Evolutionary conservation across 2,329 filamentous ascomycete species (phyloP).

Genomic region (Karstenula rhodostoma): DNA sequence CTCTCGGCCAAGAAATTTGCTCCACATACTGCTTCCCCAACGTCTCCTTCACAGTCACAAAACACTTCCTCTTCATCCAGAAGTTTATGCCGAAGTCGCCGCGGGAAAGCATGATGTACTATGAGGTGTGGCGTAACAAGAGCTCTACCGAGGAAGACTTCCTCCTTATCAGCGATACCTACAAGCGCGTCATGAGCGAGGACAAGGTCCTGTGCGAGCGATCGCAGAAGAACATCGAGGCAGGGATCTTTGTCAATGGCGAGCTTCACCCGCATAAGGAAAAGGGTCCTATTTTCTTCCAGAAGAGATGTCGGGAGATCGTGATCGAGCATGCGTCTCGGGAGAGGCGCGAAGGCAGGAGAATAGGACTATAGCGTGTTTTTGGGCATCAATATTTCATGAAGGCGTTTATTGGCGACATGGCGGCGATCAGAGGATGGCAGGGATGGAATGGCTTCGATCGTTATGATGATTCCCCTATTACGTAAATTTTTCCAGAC

Average conservation of each 20-base stretch:
- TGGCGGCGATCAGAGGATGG: neutral
- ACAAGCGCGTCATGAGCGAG: slow-evolving; percentile 70
- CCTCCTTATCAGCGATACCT: slow-evolving; percentile 64
- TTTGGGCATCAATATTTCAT: neutral
- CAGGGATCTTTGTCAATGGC: slow-evolving; percentile 69
- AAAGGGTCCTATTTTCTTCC: slow-evolving; percentile 66
- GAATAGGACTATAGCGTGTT: slow-evolving; percentile 55
- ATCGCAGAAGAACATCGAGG: slow-evolving; percentile 68
- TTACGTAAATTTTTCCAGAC: neutral
- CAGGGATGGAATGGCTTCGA: neutral
- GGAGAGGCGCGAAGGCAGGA: slow-evolving; percentile 55
- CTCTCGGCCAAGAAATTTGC: slow-evolving; percentile 34
- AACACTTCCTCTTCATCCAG: slow-evolving; percentile 69
- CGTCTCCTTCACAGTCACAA: slow-evolving; percentile 22
- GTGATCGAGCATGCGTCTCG: slow-evolving; percentile 58
- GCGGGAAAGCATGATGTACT: slow-evolving; percentile 63
- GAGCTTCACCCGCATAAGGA: slow-evolving; percentile 69
- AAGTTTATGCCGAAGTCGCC: slow-evolving; percentile 66
- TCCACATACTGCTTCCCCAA: slow-evolving; percentile 3
- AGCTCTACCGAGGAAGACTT: slow-evolving; percentile 67
- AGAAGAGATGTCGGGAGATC: slow-evolving; percentile 59
- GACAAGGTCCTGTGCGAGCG: slow-evolving; percentile 69
- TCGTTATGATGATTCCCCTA: neutral
- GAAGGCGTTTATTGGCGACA: neutral
- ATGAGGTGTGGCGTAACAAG: slow-evolving; percentile 71